Base-by-base conservation (phyloP, 169 alveolate genomes). In the Plasmodium coatneyi region DNA sequence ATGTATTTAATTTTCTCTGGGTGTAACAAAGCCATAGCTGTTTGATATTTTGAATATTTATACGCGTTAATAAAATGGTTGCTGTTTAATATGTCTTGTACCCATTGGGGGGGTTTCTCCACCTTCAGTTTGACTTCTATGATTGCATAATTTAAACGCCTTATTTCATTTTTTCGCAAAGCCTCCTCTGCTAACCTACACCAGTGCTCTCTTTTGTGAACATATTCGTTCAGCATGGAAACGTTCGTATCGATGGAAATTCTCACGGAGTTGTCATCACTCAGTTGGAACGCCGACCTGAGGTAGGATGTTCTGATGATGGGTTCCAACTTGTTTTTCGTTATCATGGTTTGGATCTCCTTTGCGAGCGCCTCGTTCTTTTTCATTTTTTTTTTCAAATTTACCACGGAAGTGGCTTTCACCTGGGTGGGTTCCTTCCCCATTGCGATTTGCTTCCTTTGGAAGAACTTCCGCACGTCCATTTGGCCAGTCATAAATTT, bases 141-240 rank as follows among this genome's bases (percentile, higher is more conserved):
- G 9, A 95, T 94, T 10, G 96, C 96, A 87, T 83, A 95, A 43
- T 95, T 95, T 41, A 95, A 82, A 4, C 96, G 34, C 34, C 93
- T 95, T 4, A 95, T 90, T 71, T 95, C 96, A 70, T 95, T 95
- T 71, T 86, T 96, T 34, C 97, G 92, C 6, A 95, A 92, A 66
- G 96, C 95, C 74, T 95, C 97, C 81, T 95, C 98, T 32, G 97
- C 96, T 36, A 96, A 79, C 46, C 97, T 92, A 81, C 98, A 96
- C 98, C 98, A 96, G 25, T 95, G 95, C 70, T 95, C 95, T 71
- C 94, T 95, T 72, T 36, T 83, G 14, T 52, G 46, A 3, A 93
- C 95, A 74, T 92, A 89, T 10, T 89, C 94, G 72, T 89, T 89
- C 41, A 96, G 95, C 97, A 96, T 95, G 54, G 97, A 95, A 34